Evolutionary conservation across 495 filamentous ascomycete genomes (phyloP).

Genomic region (Penicillium canescens): DNA sequence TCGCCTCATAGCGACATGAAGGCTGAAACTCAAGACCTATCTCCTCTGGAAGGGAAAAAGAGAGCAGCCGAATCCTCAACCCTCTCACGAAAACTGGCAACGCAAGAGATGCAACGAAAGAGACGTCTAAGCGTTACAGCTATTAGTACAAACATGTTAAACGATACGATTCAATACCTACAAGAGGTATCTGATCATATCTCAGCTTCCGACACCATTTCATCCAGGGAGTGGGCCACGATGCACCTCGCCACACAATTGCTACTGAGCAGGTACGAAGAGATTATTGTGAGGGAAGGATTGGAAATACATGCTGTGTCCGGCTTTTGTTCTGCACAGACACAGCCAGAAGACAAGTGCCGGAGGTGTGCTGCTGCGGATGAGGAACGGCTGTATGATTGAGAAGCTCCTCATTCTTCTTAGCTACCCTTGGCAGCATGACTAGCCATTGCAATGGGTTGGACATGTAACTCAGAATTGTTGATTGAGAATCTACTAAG

Average conservation of each 20-base stretch:
- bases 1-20: background rate
- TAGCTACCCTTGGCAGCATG: background rate
- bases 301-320: background rate
- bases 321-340: background rate
- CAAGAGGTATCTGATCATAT: background rate
- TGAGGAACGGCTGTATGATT: constrained; percentile 2
- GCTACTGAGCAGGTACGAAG: constrained; percentile 1
- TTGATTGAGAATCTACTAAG: background rate
- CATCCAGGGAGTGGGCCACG: background rate
- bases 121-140: background rate
- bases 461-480: background rate
- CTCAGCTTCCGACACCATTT: background rate
- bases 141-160: background rate
- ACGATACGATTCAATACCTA: constrained; percentile 4
- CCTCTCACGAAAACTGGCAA: background rate
- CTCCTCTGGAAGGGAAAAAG: background rate
- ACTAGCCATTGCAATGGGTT: background rate
- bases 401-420: background rate
- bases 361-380: background rate
- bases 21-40: background rate
- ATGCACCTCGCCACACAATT: background rate
- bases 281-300: background rate
- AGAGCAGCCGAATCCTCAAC: background rate
- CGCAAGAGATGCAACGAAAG: background rate
- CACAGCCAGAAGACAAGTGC: background rate